These are phyloP conservation scores for Coffea canephora DNA, from an alignment of 257 asterid species.

Conservation along the genomic window DNA sequence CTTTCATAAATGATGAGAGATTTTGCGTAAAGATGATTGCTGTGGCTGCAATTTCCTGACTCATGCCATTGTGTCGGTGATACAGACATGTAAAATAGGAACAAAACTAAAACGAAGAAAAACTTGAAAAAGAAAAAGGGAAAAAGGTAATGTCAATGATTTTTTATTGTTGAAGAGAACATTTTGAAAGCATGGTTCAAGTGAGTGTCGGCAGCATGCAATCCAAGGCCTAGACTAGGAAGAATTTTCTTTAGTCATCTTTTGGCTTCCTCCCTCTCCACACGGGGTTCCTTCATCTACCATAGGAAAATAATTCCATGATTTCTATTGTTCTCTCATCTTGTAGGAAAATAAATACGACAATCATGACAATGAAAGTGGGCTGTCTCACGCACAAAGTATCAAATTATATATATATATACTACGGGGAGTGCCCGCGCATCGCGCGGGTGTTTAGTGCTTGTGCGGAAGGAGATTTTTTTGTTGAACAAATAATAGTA, in stretches of 20 bases:
- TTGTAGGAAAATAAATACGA: too few species aligned
- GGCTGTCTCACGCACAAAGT: too few species aligned
- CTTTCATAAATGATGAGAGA: background rate
- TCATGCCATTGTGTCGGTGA: conserved; percentile 10
- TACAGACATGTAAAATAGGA: background rate
- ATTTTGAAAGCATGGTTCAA: background rate
- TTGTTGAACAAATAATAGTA: too few species aligned
- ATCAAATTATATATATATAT: too few species aligned
- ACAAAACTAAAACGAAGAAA: background rate
- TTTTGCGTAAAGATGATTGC: background rate
- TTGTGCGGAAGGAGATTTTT: too few species aligned
- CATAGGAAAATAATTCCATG: too few species aligned
- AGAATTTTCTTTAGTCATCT: background rate
- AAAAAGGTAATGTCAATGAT: background rate
- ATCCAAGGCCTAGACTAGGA: background rate
- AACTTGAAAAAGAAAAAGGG: background rate
- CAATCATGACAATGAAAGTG: too few species aligned
- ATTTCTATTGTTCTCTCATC: too few species aligned
- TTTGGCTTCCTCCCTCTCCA: background rate
- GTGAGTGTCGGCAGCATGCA: background rate
- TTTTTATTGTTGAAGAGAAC: background rate
- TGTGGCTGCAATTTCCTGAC: background rate
- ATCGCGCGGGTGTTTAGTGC: too few species aligned
- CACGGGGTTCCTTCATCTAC: background rate
- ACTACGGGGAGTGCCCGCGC: too few species aligned